Evolutionary conservation across 164 flowering plant species (phyloP).

Genomic region (Chloranthus sessilifolius): DNA sequence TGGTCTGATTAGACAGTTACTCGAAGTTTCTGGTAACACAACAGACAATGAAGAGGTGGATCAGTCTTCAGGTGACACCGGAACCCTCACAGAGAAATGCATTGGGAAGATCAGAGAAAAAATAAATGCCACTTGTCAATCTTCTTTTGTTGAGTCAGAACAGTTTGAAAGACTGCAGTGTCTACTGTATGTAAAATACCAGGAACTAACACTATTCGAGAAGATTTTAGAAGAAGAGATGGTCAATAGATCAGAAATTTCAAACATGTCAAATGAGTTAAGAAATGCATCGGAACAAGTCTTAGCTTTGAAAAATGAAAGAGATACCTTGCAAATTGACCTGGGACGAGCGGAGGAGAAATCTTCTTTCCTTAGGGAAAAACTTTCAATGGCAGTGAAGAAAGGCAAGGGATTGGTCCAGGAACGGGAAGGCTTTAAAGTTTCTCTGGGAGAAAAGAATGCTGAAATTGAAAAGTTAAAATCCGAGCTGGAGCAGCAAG

Average conservation of each 20-base stretch:
- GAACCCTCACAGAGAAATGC: conserved; percentile 41
- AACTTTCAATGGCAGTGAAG: conserved; percentile 92
- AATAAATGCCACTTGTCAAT: conserved; percentile 17
- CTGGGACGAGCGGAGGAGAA: conserved; percentile 72
- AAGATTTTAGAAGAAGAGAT: conserved; percentile 57
- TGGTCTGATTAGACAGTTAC: conserved; percentile 4
- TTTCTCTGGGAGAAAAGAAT: conserved; percentile 54
- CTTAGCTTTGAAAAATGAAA: conserved; percentile 46
- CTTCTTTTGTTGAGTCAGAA: conserved; percentile 30
- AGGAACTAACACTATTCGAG: conserved; percentile 42
- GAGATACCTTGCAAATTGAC: conserved; percentile 46
- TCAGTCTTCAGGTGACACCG: conserved; percentile 26
- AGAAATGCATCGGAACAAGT: conserved; percentile 37
- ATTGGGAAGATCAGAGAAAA: conserved; percentile 49
- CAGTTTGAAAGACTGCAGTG: conserved; percentile 43
- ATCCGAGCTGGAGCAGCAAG: conserved; percentile 51
- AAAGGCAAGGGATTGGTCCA: conserved; percentile 96
- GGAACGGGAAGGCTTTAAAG: conserved; percentile 73
- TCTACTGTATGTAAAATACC: conserved; percentile 50
- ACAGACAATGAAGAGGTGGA: conserved; percentile 16
- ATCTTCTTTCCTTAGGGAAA: conserved; percentile 67
- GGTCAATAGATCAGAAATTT: conserved; percentile 31
- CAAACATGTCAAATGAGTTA: conserved; percentile 36
- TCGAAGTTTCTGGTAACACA: conserved; percentile 9
- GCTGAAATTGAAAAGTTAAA: conserved; percentile 68